Evolutionary conservation across 768 basidiomycete genomes (phyloP), one percentile per base, ranked within the genome.

Genomic region (Phlegmacium glaucopus): DNA sequence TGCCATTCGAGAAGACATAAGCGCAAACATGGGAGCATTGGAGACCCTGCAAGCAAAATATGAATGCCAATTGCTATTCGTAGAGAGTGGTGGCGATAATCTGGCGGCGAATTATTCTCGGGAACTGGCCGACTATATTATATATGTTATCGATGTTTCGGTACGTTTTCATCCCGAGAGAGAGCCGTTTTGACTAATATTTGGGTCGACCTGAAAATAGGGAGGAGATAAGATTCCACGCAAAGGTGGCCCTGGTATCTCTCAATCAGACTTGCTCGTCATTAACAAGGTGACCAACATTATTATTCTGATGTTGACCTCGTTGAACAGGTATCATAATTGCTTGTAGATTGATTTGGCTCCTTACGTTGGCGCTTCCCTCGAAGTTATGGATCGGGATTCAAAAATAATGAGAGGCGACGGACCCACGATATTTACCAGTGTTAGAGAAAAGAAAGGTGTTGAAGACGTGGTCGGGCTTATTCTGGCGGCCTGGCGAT

Each of bases 211-310:
- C 13, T 22, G 12, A 42, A 27, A 27, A 30, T 55, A 90, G 87
- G 95, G 96, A 9, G 95, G 95, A 1, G 95, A 99, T 70, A 99
- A 99, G 69, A 94, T 99, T 53, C 96, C 96, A 16, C 77, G 95
- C 17, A 99, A 99, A 72, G 95, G 96, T 4, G 96, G 95, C 1
- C 96, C 95, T 1, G 96, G 95, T 9, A 97, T 99, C 55, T 94
- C 93, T 1, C 89, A 94, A 60, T 95, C 93, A 1, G 96, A 98
- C 69, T 72, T 99, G 9, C 71, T 99, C 45, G 82, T 99, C 18
- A 82, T 98, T 57, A 98, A 98, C 75, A 99, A 99, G 78, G 94
- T 86, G 46, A 35, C 26, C 13, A 27, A 10, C 7, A 28, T 28
- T 22, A 39, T 37, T 26, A 13, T 28, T 17, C 26, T 9, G 22